Base-by-base conservation (phyloP, 305 asterid genomes). In the Coffea humblotiana region DNA sequence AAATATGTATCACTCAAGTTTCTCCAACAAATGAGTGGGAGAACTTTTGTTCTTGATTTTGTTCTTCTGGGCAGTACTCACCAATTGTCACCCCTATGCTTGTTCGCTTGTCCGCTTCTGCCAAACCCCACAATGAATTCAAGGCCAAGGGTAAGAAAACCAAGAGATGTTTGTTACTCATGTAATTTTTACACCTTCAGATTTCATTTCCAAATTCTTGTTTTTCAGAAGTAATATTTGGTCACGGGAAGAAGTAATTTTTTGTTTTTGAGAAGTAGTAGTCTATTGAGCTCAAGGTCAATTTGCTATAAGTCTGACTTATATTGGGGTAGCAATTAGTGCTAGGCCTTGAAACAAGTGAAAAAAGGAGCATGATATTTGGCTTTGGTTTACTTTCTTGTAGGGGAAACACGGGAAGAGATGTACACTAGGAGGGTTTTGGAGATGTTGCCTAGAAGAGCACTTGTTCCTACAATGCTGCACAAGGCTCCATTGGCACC, bases 61-160 rank as follows among this genome's bases (percentile, higher is more conserved):
- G 63, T 81, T 87, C 77, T 89, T 86, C 86, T 93, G 97, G 98
- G 98, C 91, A 81, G 78, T 87, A 15, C 97, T 93, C 82, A 89
- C 94, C 75, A 77, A 77, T 91, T 15, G 84, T 94, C 85, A 94
- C 97, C 58, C 97, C 98, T 0, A 80, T 80, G 35, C 97, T 93
- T n/a, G 80, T 94, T 15, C 92, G 90, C 37, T 72, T 90, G 77
- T 91, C 98, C 15, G 90, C 91, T 71, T 83, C 88, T 11, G 94
- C 97, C 9, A 93, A 89, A 85, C 84, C 82, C 40, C 69, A 83
- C 51, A 15, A 64, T 0, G 71, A 82, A 52, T 80, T 80, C 58
- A 79, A 81, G 71, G 90, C 79, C 66, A 79, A 81, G 71, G 93
- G 97, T 92, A 82, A 48, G 83, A 11, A 14, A 43, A 43, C 16